Base-by-base conservation (phyloP, 768 basidiomycete genomes). In the Boletus edulis region DNA sequence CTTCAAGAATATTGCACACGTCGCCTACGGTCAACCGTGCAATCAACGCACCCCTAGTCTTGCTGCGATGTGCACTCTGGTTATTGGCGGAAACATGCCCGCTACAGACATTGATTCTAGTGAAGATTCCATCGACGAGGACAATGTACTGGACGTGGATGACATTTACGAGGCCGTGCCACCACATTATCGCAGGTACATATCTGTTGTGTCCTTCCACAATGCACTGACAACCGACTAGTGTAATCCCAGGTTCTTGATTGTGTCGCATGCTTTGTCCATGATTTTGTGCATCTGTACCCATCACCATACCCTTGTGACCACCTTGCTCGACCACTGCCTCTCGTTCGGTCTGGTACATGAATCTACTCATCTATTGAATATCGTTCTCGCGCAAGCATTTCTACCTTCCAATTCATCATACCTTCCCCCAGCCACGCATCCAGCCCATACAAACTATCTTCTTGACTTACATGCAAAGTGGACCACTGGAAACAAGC, bases 151-250 rank as follows among this genome's bases (percentile, higher is more conserved):
- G 37, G 56, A 70, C 17, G 51, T 70, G 34, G 69, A 79, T 52
- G 66, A 71, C 14, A 58, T 85, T 7, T 85, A 84, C 53, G 81
- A 83, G 29, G 62, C 72, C 3, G 73, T 86, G 46, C 83, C 83
- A 27, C 52, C 68, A n/a, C 73, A 77, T 31, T 78, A 77, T 65
- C 76, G 84, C 55, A 75, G 76, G 85, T 84, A 29, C 29, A 29
- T 29, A 62, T 52, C 37, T 46, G 34, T 62, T 24, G 15, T 12
- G n/a, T 56, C n/a, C 10, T 47, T 27, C 22, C 11, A 11, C 3
- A 53, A 71, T 54, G n/a, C 22, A 22, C 39, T 46, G 40, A 18
- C 42, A 45, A 45, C 40, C 58, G 45, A 65, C 48, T 9, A 24
- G 20, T 46, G 24, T 22, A 34, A 34, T 8, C 18, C 12, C 40